Evolutionary conservation across 2,329 filamentous ascomycete genomes (phyloP), one percentile per base, ranked within the genome.

Genomic region (Claviceps capensis): DNA sequence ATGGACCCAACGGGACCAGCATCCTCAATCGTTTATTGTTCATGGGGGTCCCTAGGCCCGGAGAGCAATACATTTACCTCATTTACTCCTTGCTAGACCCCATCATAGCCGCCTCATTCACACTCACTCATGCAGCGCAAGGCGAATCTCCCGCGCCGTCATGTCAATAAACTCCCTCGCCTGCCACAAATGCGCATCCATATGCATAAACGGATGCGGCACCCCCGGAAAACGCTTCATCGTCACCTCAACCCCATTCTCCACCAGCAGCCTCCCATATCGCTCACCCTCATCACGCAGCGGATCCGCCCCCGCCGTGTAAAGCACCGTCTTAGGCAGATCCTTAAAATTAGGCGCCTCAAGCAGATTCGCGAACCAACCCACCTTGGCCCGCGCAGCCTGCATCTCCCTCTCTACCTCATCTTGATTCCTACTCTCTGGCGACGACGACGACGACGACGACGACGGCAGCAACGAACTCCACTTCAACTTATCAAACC

Each of bases 201-300:
- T 73, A 57, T 74, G 71, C 70, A 72, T 72, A 56, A 75, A 76
- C 0, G 69, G 70, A 55, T 76, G 73, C 9, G 73, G 73, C 36
- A 73, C 69, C 0, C 72, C 72, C 1, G 62, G 56, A 54, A 74
- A 76, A n/a, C 72, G 60, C 58, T 69, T 70, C 53, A 71, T 54
- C 1, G 67, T 69, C 23, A 75, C 72, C 56, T 72, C 67, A 53
- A 69, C 70, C 2, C 73, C 73, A n/a, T 63, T 61, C 54, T 69
- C 65, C 9, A 71, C 60, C 52, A 76, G 56, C 56, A 67, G 65
- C 55, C 60, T 59, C 0, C 63, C 73, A 54, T 76, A 76, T 0
- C 67, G 67, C 60, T 76, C 72, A 2, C 72, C 73, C 56, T 76
- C 73, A 56, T 76, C 73, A 2, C 73, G 63, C 50, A 76, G 56